Percentiles rank a stretch among this genome's conserved stretches.
Conservation (phyloP, 176 grass and related monocot genomes). For the Avena atlantica region DNA sequence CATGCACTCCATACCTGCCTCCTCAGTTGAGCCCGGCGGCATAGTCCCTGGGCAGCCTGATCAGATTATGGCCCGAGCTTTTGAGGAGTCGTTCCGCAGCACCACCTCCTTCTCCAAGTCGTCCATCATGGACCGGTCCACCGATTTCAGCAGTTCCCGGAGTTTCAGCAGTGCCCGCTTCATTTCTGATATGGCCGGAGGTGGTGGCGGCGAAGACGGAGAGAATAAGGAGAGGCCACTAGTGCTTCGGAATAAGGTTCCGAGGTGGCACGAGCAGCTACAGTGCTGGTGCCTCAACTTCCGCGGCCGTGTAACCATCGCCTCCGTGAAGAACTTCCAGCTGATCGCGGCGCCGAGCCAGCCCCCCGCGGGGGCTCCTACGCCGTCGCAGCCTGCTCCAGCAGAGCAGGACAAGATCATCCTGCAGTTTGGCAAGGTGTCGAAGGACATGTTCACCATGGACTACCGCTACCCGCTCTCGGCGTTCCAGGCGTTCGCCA, state of each 20-base stretch:
- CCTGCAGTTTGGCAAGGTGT: slow-evolving; percentile 95
- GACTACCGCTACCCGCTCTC: slow-evolving; percentile 93
- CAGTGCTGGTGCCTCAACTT: slow-evolving; percentile 99
- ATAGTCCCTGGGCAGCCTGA: slow-evolving; percentile 86
- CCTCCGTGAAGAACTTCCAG: slow-evolving; percentile 98
- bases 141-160: slow-evolving; percentile 73
- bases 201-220: slow-evolving; percentile 7
- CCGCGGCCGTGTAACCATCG: slow-evolving; percentile 85
- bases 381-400: slow-evolving; percentile 44
- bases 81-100: slow-evolving; percentile 88
- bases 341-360: slow-evolving; percentile 61
- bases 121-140: slow-evolving; percentile 67
- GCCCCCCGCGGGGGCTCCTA: slow-evolving; percentile 48
- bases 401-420: slow-evolving; percentile 81
- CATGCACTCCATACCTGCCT: slow-evolving; percentile 93
- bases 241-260: slow-evolving; percentile 89
- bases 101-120: slow-evolving; percentile 76
- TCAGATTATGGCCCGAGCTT: slow-evolving; percentile 57
- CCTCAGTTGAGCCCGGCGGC: slow-evolving; percentile 72
- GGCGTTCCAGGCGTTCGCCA: slow-evolving; percentile 89
- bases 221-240: slow-evolving; percentile 75
- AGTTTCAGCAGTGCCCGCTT: slow-evolving; percentile 80
- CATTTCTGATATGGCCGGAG: slow-evolving; percentile 51
- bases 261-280: slow-evolving; percentile 96
- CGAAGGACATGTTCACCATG: slow-evolving; percentile 98